Evolutionary conservation across 2,329 filamentous ascomycete species (phyloP), one percentile per base, ranked within the genome.

Genomic region (Paraconiothyrium sp.): DNA sequence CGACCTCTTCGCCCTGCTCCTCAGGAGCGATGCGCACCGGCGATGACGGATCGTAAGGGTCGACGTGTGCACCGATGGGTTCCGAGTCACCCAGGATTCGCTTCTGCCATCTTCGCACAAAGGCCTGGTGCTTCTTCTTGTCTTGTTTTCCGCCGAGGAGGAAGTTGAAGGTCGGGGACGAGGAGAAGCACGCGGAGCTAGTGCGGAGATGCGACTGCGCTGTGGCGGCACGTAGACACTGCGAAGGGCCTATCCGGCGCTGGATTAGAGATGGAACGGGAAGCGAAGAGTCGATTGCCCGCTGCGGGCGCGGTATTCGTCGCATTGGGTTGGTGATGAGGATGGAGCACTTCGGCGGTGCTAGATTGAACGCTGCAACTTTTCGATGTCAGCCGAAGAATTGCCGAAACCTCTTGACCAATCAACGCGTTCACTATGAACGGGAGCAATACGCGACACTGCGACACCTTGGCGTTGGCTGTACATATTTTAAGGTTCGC

Each of bases 61-160:
- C 76, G n/a, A 77, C 76, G 48, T 73, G 76, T 22, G 75, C 69
- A 55, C 75, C 75, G 60, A 77, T 75, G 27, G 75, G 75, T 60
- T 78, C 75, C 27, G 74, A 76, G 37, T 76, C 74, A 27, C 76
- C 76, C 9, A 76, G 67, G 0, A 78, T 65, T 11, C 75, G 70
- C 63, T 77, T 77, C 67, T 77, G 75, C 76, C 75, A 77, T 69
- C 69, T 68, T 4, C 75, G 64, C 47, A 77, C 69, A 54, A 72
- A 76, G 14, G 73, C 71, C 61, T 76, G 72, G 55, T 78, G 73
- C 64, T 74, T 77, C 67, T 74, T 76, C 61, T 74, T 76, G 62
- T 78, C 75, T 56, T 72, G 70, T 59, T 74, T 76, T 54, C 64
- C 68, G 30, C 49, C 57, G 16, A 73, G 58, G 57, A 76, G 65